A percentile compares a stretch with the other conserved stretches of the same genome.
Evolutionary conservation across 345 rosid genomes (phyloP).

Genomic region (Camelina hispida): DNA sequence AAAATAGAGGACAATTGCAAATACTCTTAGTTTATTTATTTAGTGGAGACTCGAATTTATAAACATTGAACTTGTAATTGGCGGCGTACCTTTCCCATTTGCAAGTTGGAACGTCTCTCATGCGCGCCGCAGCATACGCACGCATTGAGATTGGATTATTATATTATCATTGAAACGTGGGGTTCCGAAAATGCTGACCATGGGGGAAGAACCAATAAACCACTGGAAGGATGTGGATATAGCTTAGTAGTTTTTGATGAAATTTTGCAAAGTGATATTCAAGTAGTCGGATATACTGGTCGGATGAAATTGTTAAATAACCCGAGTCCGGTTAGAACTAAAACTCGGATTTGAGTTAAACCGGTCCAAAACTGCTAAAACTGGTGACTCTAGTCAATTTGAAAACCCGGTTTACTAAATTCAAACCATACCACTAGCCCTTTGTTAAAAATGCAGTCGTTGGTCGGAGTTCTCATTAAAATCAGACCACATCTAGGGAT

Average conservation of each 20-base stretch:
- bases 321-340: too few relatives aligned
- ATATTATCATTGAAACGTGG: not conserved
- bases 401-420: too few relatives aligned
- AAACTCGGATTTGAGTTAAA: too few relatives aligned
- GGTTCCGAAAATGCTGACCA: not conserved
- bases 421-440: not conserved
- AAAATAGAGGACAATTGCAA: too few relatives aligned
- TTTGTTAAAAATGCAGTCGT: not conserved
- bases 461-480: not conserved
- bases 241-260: not conserved
- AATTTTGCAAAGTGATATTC: not conserved
- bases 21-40: not conserved
- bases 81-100: conserved; percentile 30
- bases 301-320: too few relatives aligned
- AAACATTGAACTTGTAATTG: conserved; percentile 7
- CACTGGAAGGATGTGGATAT: not conserved
- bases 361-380: too few relatives aligned
- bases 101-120: conserved; percentile 20
- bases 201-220: not conserved
- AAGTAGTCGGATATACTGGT: too few relatives aligned
- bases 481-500: not conserved
- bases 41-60: conserved; percentile 6
- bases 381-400: too few relatives aligned
- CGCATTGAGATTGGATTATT: conserved; percentile 10
- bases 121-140: conserved; percentile 28